These are phyloP conservation scores for Zychaea mexicana DNA, from an alignment of 371 early-diverging fungal species.

Conservation along the genomic window DNA sequence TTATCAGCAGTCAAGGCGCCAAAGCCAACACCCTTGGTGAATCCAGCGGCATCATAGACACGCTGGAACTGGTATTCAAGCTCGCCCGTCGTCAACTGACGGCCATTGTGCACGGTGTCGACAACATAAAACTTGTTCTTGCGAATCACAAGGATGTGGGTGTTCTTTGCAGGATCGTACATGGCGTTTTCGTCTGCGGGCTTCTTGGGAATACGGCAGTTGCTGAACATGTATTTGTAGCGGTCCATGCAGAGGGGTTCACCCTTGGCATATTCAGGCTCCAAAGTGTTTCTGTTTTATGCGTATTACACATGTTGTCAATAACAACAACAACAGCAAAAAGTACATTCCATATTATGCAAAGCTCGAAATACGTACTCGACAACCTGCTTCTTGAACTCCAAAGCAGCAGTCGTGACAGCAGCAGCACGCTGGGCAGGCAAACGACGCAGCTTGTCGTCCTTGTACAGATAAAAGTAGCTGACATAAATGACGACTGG, in stretches of 20 bases:
- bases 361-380: slow-evolving; percentile 36
- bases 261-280: slow-evolving; percentile 83
- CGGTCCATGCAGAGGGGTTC: slow-evolving; percentile 88
- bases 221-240: slow-evolving; percentile 96
- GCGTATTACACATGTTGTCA: too few species aligned
- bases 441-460: slow-evolving; percentile 74
- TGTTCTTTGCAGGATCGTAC: slow-evolving; percentile 79
- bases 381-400: slow-evolving; percentile 85
- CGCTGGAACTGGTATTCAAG: slow-evolving; percentile 76
- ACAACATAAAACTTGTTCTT: slow-evolving; percentile 90
- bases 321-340: too few species aligned
- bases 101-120: slow-evolving; percentile 76
- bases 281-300: slow-evolving; percentile 75
- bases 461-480: slow-evolving; percentile 85
- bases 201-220: slow-evolving; percentile 87
- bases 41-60: slow-evolving; percentile 79
- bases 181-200: slow-evolving; percentile 80
- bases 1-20: slow-evolving; percentile 92
- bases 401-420: slow-evolving; percentile 84
- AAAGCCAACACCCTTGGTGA: slow-evolving; percentile 69
- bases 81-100: slow-evolving; percentile 82
- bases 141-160: slow-evolving; percentile 86
- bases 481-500: slow-evolving; percentile 91
- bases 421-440: slow-evolving; percentile 88
- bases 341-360: too few species aligned